These are phyloP conservation scores for Chaetomium olivaceum DNA, from an alignment of 2,329 filamentous ascomycete species.

Conservation along the genomic window DNA sequence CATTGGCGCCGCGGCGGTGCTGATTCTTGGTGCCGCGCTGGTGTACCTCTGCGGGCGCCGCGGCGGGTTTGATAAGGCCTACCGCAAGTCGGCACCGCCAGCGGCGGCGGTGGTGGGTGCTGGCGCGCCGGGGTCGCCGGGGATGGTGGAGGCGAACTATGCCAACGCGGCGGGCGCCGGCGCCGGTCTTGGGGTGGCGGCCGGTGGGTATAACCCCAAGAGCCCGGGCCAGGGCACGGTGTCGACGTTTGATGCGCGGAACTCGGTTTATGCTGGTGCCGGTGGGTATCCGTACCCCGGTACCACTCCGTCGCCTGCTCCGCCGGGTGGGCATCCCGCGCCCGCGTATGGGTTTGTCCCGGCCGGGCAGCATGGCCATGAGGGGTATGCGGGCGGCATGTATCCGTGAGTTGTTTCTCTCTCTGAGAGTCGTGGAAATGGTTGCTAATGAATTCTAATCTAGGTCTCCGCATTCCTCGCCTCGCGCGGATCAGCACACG, in stretches of 20 bases:
- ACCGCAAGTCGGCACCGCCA: conserved; percentile 33
- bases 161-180: neutral
- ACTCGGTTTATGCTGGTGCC: conserved; percentile 6
- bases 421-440: neutral
- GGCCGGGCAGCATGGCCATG: neutral
- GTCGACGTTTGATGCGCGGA: conserved; percentile 31
- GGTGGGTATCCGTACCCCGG: neutral
- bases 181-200: neutral
- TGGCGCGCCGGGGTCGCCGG: conserved; percentile 2
- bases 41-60: conserved; percentile 51
- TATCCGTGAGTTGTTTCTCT: conserved; percentile 24
- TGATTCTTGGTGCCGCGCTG: conserved; percentile 47
- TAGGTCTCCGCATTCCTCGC: conserved; percentile 21
- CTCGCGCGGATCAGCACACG: conserved; percentile 4
- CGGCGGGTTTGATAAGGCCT: conserved; percentile 42
- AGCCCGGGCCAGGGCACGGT: conserved; percentile 39
- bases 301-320: conserved; percentile 8
- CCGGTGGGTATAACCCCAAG: conserved; percentile 31
- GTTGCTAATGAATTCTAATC: neutral
- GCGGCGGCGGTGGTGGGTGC: conserved; percentile 23
- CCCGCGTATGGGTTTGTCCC: neutral
- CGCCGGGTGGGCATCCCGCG: neutral
- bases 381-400: conserved; percentile 1
- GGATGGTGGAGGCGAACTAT: conserved; percentile 36
- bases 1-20: conserved; percentile 51